These are phyloP conservation scores for Solanum piurae DNA, from an alignment of 257 asterid genomes.

Conservation along the genomic window DNA sequence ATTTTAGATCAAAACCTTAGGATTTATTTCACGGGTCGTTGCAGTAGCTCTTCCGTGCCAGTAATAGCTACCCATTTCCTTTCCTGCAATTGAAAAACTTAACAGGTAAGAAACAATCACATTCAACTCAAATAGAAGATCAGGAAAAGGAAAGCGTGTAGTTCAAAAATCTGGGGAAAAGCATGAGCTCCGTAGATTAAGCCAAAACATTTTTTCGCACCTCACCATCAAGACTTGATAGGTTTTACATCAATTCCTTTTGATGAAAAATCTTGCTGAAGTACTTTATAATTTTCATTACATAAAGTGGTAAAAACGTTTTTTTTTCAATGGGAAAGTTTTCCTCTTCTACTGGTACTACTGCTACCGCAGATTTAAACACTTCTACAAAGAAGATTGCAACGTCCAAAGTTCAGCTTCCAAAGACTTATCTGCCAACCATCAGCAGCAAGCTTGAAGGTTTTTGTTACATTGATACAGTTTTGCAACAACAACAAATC, in stretches of 20 bases:
- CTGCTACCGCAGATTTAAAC: not conserved
- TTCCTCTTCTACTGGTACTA: not conserved
- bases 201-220: not conserved
- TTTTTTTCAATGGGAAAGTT: not conserved
- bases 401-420: not conserved
- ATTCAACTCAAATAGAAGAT: not conserved
- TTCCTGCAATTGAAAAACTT: conserved; percentile 42
- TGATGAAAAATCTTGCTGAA: not conserved
- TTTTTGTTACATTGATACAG: not conserved
- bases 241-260: not conserved
- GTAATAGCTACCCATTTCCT: conserved; percentile 54
- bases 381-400: not conserved
- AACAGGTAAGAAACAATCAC: not conserved
- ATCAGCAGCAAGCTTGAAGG: not conserved
- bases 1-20: conserved; percentile 51
- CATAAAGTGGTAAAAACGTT: not conserved
- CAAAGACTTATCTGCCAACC: not conserved
- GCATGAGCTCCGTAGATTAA: not conserved
- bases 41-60: conserved; percentile 93
- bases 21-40: conserved; percentile 75
- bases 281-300: not conserved
- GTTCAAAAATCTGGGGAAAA: not conserved
- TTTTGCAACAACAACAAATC: not conserved
- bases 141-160: not conserved
- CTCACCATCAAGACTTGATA: not conserved